Conservation (phyloP, 78 protist genomes). For the Bodo saltans region DNA sequence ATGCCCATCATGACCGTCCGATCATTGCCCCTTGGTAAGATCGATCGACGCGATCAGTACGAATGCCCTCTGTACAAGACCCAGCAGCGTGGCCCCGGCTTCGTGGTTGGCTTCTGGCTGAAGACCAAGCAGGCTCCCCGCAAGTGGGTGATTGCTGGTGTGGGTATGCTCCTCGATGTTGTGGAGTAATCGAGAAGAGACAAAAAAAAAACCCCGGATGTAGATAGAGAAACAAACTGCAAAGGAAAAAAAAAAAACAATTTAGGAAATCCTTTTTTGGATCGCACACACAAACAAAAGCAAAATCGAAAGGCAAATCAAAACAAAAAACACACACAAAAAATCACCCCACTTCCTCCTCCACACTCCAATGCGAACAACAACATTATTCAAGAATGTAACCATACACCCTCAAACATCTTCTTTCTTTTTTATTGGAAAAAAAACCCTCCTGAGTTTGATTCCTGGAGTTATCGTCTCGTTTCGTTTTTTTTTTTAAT, state of each 20-base stretch:
- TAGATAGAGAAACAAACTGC: background rate
- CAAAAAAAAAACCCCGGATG: background rate
- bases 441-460: background rate
- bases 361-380: background rate
- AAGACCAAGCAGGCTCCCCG: slow-evolving; percentile 34
- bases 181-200: slow-evolving; percentile 14
- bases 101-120: slow-evolving; percentile 54
- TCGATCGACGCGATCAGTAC: slow-evolving; percentile 36
- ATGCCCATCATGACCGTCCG: slow-evolving; percentile 55
- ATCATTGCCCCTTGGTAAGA: slow-evolving; percentile 16
- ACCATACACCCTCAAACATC: background rate
- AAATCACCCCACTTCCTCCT: background rate
- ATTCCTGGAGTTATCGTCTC: background rate
- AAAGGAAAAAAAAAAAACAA: too few species aligned
- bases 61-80: slow-evolving; percentile 71
- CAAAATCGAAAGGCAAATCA: background rate
- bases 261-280: background rate
- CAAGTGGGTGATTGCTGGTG: slow-evolving; percentile 73
- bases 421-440: background rate
- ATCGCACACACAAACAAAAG: background rate
- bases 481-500: slow-evolving; percentile 9
- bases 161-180: slow-evolving; percentile 54
- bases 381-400: background rate
- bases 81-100: slow-evolving; percentile 58
- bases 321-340: background rate